Evolutionary conservation across 176 grass and related monocot species (phyloP).

Genomic region (Cenchrus americanus): DNA sequence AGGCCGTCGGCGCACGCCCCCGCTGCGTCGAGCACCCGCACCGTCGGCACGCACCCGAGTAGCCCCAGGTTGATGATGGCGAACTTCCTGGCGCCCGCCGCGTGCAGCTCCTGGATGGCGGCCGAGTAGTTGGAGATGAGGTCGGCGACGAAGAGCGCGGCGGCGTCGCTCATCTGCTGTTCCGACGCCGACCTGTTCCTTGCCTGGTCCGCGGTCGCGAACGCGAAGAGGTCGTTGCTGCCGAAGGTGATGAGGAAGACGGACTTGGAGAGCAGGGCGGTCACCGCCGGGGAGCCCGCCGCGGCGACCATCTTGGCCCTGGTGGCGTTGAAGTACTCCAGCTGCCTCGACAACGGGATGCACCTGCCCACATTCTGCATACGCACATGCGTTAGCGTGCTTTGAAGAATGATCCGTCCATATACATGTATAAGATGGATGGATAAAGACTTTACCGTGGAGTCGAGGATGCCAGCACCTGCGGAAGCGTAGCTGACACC

Average conservation of each 20-base stretch:
- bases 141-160: neutral
- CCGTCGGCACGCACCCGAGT: slow-evolving; percentile 21
- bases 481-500: neutral
- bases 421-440: too few species aligned
- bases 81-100: slow-evolving; percentile 47
- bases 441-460: slow-evolving; percentile 18
- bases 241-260: slow-evolving; percentile 36
- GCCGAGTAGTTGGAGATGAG: slow-evolving; percentile 41
- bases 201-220: neutral
- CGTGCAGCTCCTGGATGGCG: slow-evolving; percentile 32
- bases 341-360: slow-evolving; percentile 46
- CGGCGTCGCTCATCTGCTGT: neutral
- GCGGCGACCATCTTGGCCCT: slow-evolving; percentile 19
- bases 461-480: neutral
- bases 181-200: neutral
- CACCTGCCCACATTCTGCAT: neutral
- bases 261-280: slow-evolving; percentile 19
- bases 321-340: slow-evolving; percentile 24
- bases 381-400: too few species aligned
- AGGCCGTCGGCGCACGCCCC: slow-evolving; percentile 23
- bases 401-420: too few species aligned
- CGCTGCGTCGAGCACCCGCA: neutral
- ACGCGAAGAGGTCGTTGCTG: slow-evolving; percentile 49
- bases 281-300: neutral
- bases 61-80: slow-evolving; percentile 31